These are phyloP conservation scores for Meredithiella fracta DNA, from an alignment of 2,329 filamentous ascomycete species.

Conservation along the genomic window DNA sequence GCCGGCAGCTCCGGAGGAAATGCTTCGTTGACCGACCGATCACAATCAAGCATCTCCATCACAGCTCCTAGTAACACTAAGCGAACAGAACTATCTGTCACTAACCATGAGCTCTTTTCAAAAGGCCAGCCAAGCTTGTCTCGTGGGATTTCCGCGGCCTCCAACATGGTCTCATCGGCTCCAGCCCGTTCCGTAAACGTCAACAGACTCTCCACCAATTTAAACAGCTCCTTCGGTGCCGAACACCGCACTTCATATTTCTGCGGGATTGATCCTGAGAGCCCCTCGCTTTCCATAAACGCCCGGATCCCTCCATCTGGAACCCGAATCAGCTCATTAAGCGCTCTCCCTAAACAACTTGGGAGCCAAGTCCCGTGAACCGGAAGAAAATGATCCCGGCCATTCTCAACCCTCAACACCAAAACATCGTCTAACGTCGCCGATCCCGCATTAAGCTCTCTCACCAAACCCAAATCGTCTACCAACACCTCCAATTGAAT, in stretches of 20 bases:
- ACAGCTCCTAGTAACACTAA: conserved; percentile 23
- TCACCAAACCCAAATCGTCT: conserved; percentile 44
- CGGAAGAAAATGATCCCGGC: conserved; percentile 82
- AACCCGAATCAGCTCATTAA: conserved; percentile 77
- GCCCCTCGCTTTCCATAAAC: conserved; percentile 25
- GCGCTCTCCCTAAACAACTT: conserved; percentile 65
- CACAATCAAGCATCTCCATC: conserved; percentile 57
- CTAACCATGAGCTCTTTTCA: conserved; percentile 25
- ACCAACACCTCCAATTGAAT: conserved; percentile 54
- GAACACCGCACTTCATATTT: conserved; percentile 52
- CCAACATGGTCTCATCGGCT: conserved; percentile 47
- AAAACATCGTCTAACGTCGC: conserved; percentile 66
- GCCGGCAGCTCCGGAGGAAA: conserved; percentile 48
- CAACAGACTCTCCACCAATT: conserved; percentile 65
- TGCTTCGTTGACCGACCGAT: conserved; percentile 40
- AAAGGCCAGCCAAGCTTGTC: conserved; percentile 45
- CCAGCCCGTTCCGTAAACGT: conserved; percentile 37
- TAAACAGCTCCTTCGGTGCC: conserved; percentile 76
- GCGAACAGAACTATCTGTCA: conserved; percentile 8
- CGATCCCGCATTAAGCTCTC: conserved; percentile 52
- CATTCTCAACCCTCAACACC: conserved; percentile 65
- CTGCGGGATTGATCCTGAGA: conserved; percentile 35
- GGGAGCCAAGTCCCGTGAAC: conserved; percentile 64
- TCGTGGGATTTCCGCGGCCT: conserved; percentile 33
- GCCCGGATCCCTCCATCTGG: conserved; percentile 62